Conservation (phyloP, 2,329 filamentous ascomycete genomes). For the Tolypocladium ovalisporum region DNA sequence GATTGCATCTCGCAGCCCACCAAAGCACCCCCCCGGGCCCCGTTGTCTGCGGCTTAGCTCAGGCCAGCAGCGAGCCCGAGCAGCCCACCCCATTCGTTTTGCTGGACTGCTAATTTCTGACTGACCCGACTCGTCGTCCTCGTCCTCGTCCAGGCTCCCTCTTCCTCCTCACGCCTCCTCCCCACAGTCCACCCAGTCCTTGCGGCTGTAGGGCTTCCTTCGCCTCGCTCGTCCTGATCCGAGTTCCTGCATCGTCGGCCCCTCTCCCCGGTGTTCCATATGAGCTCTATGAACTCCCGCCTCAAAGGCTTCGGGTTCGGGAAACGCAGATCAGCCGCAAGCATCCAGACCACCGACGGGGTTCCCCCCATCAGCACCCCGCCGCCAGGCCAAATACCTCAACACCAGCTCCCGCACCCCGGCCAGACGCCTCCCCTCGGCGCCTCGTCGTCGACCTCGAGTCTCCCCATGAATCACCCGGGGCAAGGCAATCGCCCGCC, state of each 20-base stretch:
- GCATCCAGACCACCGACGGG: slow-evolving; percentile 40
- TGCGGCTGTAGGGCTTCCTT: slow-evolving; percentile 6
- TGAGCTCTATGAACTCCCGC: slow-evolving; percentile 72
- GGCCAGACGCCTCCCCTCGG: slow-evolving; percentile 22
- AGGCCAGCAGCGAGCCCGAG: slow-evolving; percentile 3
- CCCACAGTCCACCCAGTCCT: slow-evolving; percentile 4
- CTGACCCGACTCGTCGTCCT: not conserved
- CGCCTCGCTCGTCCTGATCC: slow-evolving; percentile 4
- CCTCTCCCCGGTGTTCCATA: slow-evolving; percentile 28
- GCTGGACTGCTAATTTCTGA: slow-evolving; percentile 3
- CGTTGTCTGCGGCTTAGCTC: not conserved
- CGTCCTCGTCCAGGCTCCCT: not conserved
- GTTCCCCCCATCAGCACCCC: slow-evolving; percentile 21
- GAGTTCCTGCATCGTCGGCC: slow-evolving; percentile 1
- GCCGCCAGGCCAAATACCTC: slow-evolving; percentile 38
- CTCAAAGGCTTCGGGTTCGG: slow-evolving; percentile 73
- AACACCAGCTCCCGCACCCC: slow-evolving; percentile 28
- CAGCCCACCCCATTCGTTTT: slow-evolving; percentile 1
- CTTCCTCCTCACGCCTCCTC: not conserved
- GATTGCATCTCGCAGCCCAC: not conserved
- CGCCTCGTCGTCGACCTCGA: slow-evolving; percentile 33
- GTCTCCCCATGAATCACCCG: slow-evolving; percentile 52
- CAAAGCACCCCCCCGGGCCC: not conserved
- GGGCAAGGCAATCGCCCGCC: slow-evolving; percentile 49
- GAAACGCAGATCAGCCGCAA: slow-evolving; percentile 63